Evolutionary conservation across 1,284 basidiomycete species (phyloP).

Genomic region (Coniferiporia sulphurascens): DNA sequence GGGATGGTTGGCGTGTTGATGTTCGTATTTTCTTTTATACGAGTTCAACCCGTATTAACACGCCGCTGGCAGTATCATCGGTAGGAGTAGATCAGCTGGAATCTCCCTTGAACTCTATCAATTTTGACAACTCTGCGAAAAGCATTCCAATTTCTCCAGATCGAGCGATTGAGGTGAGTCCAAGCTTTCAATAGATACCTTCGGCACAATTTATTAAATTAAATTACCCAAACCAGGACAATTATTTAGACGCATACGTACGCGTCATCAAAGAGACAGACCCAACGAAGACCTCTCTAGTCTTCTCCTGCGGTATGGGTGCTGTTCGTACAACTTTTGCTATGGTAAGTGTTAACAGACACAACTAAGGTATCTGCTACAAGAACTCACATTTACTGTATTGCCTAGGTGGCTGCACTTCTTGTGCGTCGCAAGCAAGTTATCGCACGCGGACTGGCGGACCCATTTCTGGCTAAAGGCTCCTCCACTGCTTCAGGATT

Average conservation of each 20-base stretch:
- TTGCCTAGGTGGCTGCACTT: conserved; percentile 67
- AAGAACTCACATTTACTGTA: neutral
- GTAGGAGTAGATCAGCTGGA: conserved; percentile 29
- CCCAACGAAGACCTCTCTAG: conserved; percentile 77
- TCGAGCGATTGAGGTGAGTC: conserved; percentile 71
- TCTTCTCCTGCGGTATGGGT: conserved; percentile 98
- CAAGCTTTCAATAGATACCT: neutral
- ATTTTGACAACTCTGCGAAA: conserved; percentile 5
- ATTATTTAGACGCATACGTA: conserved; percentile 92
- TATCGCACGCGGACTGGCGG: conserved; percentile 68
- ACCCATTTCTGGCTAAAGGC: conserved; percentile 50
- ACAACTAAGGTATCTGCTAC: neutral
- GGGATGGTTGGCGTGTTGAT: conserved; percentile 87
- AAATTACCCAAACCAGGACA: conserved; percentile 49
- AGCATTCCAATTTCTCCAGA: conserved; percentile 94
- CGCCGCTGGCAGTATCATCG: conserved; percentile 51
- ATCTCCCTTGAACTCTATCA: neutral
- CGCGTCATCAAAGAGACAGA: conserved; percentile 79
- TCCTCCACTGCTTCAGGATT: conserved; percentile 33
- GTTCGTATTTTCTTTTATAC: conserved; percentile 37
- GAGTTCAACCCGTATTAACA: conserved; percentile 1
- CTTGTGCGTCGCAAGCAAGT: conserved; percentile 86
- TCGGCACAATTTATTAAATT: too few relatives aligned
- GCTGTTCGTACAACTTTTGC: conserved; percentile 96
- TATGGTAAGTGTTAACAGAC: conserved; percentile 50